These are phyloP conservation scores for Berkeleyomyces rouxiae DNA, from an alignment of 2,329 filamentous ascomycete genomes.

Conservation along the genomic window DNA sequence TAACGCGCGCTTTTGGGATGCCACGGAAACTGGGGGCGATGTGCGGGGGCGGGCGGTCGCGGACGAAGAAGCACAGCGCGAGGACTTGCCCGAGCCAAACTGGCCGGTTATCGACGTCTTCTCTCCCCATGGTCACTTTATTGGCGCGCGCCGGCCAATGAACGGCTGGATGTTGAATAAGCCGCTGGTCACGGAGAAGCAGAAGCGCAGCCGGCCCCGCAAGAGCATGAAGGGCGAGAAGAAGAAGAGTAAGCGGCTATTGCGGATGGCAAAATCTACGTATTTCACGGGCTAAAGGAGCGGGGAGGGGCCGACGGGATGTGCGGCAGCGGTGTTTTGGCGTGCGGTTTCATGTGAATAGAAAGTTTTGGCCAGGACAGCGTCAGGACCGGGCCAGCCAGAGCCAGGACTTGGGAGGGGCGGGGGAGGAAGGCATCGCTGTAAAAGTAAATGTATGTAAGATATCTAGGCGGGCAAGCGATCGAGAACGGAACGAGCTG, in stretches of 20 bases:
- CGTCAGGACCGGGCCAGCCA: not conserved
- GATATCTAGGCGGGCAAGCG: not conserved
- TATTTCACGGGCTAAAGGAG: constrained; percentile 5
- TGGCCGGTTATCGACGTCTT: constrained; percentile 72
- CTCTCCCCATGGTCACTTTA: constrained; percentile 65
- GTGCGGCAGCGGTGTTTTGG: not conserved
- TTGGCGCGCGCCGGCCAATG: constrained; percentile 51
- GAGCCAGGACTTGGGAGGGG: too few species aligned
- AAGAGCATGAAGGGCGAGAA: constrained; percentile 52
- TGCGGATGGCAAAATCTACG: constrained; percentile 6
- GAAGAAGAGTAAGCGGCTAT: constrained; percentile 30
- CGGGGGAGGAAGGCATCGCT: too few species aligned
- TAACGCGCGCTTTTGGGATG: constrained; percentile 10
- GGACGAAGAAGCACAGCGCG: not conserved
- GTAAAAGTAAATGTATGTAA: not conserved
- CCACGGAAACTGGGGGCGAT: constrained; percentile 13
- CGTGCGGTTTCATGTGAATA: not conserved
- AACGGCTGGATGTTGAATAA: constrained; percentile 52
- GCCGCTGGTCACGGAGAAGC: constrained; percentile 29
- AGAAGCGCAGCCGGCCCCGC: constrained; percentile 40
- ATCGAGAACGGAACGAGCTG: not conserved
- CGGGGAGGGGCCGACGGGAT: not conserved
- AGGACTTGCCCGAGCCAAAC: constrained; percentile 6
- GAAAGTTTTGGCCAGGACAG: not conserved
- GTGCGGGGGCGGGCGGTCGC: not conserved